Evolutionary conservation across 176 grass and related monocot genomes (phyloP).

Genomic region (Pharus latifolius): DNA sequence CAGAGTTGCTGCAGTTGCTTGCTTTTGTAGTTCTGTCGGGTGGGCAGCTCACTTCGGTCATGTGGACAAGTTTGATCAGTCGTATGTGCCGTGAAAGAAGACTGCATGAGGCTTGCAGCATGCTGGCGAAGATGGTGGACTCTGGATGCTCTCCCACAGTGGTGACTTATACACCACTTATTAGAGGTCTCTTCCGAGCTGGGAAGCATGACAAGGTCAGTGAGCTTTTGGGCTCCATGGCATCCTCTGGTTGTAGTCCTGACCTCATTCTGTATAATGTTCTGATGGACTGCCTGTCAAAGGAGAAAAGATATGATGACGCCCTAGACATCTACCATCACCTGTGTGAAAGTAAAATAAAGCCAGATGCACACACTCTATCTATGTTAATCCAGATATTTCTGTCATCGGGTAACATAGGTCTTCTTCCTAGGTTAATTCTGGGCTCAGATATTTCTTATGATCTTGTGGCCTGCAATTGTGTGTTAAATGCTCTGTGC

Average conservation of each 20-base stretch:
- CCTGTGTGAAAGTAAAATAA: conserved; percentile 39
- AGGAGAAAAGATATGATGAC: conserved; percentile 41
- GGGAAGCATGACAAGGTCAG: conserved; percentile 34
- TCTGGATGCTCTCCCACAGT: conserved; percentile 45
- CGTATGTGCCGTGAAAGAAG: conserved; percentile 35
- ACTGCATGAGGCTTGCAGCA: conserved; percentile 39
- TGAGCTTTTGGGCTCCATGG: conserved; percentile 47
- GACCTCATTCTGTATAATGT: conserved; percentile 83
- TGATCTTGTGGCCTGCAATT: conserved; percentile 73
- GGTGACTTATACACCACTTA: conserved; percentile 65
- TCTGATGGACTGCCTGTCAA: conserved; percentile 70
- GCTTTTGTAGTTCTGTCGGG: conserved; percentile 47
- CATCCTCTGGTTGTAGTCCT: conserved; percentile 38
- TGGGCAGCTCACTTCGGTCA: conserved; percentile 22
- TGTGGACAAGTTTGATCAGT: conserved; percentile 80
- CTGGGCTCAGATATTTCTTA: conserved; percentile 23
- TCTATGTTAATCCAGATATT: conserved; percentile 56
- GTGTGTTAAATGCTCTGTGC: conserved; percentile 51
- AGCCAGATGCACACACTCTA: conserved; percentile 66
- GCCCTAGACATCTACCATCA: conserved; percentile 43
- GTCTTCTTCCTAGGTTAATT: conserved; percentile 46
- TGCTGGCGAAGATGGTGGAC: conserved; percentile 50
- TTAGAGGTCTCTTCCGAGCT: conserved; percentile 54
- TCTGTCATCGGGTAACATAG: conserved; percentile 26
- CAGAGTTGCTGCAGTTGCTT: conserved; percentile 52